Evolutionary conservation across 768 basidiomycete genomes (phyloP), one percentile per base, ranked within the genome.

Genomic region (Mycena latifolia): DNA sequence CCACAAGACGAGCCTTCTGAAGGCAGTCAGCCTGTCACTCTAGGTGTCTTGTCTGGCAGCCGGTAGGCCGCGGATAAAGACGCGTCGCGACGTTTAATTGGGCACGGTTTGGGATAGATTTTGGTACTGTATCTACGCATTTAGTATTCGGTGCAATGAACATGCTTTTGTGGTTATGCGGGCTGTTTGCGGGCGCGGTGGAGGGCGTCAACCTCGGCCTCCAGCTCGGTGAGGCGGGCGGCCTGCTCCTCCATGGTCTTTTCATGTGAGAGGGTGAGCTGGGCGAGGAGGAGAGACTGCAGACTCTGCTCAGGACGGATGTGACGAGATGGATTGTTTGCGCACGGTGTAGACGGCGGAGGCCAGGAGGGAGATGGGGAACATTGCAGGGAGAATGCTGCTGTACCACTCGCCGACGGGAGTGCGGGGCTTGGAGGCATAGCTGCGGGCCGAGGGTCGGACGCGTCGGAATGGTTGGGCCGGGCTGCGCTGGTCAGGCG

Each of bases 261-360:
- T 79, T 94, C 91, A 72, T 92, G 90, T 2, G 89, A 85, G 6
- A 94, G 79, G 41, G 82, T 81, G 61, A 83, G 79, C 71, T 89
- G 92, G 15, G 83, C 76, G 27, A 93, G 81, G 68, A 92, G 88
- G 43, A 94, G 80, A 50, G 84, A 88, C 93, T 94, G 71, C 22
- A 66, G 57, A 55, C 12, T 25, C 25, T 25, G 12, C 28, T 55
- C 62, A 60, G 53, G 43, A 53, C 43, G 18, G 15, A 55, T 50
- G 39, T 45, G 52, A 35, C 28, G 50, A 35, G 46, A 61, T 61
- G 55, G 24, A 55, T 46, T 50, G 27, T 35, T 59, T 39, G 56
- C 82, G 51, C 73, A 92, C 93, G 71, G 93, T 81, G 78, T 93
- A 94, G 61, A 94, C 85, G 11, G 89, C 91, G 55, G 92, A 93